phyloP scores from a whole-genome alignment of 352 stramenopile species.

The Phytophthora litchii region DNA sequence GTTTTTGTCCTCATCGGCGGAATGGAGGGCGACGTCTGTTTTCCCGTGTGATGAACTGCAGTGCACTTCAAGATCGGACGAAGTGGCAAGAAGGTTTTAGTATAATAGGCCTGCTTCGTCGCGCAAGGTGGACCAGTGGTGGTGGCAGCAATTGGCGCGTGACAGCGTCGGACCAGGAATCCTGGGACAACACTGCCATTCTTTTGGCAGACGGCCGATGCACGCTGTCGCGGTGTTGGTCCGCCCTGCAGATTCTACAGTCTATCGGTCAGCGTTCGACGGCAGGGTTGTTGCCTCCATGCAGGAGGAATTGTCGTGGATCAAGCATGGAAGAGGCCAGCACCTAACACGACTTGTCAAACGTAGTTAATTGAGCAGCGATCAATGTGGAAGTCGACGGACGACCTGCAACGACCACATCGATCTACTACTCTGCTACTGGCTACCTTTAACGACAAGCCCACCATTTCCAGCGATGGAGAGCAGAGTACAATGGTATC shows the following conservation, averaged over 20 bases:
- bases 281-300: no score
- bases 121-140: neutral
- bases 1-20: constrained; percentile 20
- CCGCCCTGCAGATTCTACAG: no score
- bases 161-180: neutral
- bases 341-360: no score
- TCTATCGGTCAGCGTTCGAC: no score
- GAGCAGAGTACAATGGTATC: neutral
- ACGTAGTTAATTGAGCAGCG: no score
- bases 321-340: no score
- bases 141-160: no score
- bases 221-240: no score
- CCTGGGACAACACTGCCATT: neutral
- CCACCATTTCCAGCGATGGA: neutral
- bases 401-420: neutral
- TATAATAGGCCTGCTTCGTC: neutral
- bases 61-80: constrained; percentile 16
- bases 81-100: constrained; percentile 1
- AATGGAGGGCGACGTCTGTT: constrained; percentile 30
- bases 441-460: no score
- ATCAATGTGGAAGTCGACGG: no score
- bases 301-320: no score
- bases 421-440: no score
- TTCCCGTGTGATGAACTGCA: constrained; percentile 11
- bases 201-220: constrained; percentile 3